Evolutionary conservation across 2,329 filamentous ascomycete genomes (phyloP), one percentile per base, ranked within the genome.

Genomic region (Neophaeococcomyces mojaviensis): DNA sequence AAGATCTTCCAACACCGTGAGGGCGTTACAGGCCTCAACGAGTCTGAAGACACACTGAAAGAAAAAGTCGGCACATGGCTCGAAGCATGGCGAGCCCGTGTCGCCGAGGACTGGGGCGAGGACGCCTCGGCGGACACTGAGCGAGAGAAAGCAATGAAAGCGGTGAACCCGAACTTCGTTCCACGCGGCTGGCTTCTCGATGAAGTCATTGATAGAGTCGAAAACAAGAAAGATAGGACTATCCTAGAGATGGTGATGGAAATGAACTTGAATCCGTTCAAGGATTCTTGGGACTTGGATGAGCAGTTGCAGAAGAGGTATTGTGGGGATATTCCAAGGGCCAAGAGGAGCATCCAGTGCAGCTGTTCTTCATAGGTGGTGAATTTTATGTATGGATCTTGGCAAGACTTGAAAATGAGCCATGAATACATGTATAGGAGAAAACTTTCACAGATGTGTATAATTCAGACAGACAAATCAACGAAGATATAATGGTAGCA

Each of bases 161-260:
- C 69, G 20, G 84, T 89, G 18, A 98, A 98, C 61, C 92, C 92
- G 2, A 95, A 86, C 68, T 98, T 98, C 59, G 73, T 96, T 0
- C 88, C 92, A 0, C 78, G 88, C 38, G 82, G 85, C 15, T 98
- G 90, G 89, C 79, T 98, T 42, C 72, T 98, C 16, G 90, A 97
- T 62, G 92, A 98, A 65, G 64, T 98, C 12, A 97, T 98, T 55
- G 79, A 84, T 37, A 78, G 87, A 8, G 89, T 97, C 0, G 88
- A 97, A 65, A 86, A 86, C 62, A 80, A 82, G 42, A 79, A 81
- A 2, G 89, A 98, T 59, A 74, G 86, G 46, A 82, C 88, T 7
- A 81, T 97, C 30, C 64, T 98, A 36, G 72, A 78, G 10, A 74
- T 82, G 24, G 74, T 92, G 19, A 87, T 94, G 82, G 78, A 87